A percentile compares a stretch with the other conserved stretches of the same genome.
Evolutionary conservation across 2,329 filamentous ascomycete species (phyloP).

Genomic region (Pseudocercospora eumusae): DNA sequence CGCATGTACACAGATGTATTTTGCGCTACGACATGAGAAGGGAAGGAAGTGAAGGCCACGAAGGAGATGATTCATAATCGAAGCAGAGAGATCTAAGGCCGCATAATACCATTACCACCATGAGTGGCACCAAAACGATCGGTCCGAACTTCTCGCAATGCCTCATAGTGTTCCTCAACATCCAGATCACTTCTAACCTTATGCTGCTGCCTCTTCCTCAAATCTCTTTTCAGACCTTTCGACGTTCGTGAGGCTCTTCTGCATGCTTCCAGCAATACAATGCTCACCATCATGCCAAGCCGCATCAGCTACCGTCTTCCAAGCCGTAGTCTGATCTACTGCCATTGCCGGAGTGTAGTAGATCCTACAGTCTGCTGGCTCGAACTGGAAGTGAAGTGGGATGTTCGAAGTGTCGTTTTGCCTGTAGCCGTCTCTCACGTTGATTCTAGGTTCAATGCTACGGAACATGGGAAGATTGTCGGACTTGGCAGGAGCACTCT

Average conservation of each 20-base stretch:
- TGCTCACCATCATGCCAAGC: conserved; percentile 36
- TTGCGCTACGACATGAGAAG: not conserved
- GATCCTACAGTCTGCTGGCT: conserved; percentile 54
- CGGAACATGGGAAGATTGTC: conserved; percentile 33
- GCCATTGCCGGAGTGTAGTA: conserved; percentile 56
- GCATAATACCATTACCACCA: conserved; percentile 25
- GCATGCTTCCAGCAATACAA: conserved; percentile 38
- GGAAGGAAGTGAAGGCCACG: not conserved
- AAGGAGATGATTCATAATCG: not conserved
- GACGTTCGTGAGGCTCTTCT: conserved; percentile 10
- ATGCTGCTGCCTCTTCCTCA: conserved; percentile 23
- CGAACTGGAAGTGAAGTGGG: conserved; percentile 53
- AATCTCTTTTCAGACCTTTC: not conserved
- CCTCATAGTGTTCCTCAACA: conserved; percentile 24
- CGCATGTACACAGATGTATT: not conserved
- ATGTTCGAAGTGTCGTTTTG: conserved; percentile 42
- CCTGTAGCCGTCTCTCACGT: conserved; percentile 38
- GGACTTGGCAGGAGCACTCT: conserved; percentile 35
- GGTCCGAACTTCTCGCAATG: conserved; percentile 31
- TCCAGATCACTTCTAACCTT: conserved; percentile 29
- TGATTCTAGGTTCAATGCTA: conserved; percentile 31
- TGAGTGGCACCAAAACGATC: conserved; percentile 23
- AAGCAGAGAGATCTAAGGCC: not conserved
- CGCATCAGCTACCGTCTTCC: conserved; percentile 46
- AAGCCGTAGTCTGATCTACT: conserved; percentile 50